A percentile compares a stretch with the other conserved stretches of the same genome.
Evolutionary conservation across 352 stramenopile species (phyloP).

Genomic region (Nannochloropsis limnetica): DNA sequence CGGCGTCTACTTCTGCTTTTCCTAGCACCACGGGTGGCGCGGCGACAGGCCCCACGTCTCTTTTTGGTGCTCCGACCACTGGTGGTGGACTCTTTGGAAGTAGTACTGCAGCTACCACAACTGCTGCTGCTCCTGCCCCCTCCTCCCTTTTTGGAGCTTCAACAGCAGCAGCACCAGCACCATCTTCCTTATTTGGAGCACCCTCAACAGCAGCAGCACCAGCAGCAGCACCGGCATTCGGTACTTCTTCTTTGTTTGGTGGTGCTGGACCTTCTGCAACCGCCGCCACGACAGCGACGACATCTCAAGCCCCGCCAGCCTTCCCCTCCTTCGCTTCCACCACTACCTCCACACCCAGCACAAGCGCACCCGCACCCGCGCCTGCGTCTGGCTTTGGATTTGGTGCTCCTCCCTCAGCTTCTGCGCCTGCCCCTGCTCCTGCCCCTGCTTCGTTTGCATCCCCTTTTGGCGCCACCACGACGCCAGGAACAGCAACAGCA

Average conservation of each 20-base stretch:
- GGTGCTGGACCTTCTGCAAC: background rate
- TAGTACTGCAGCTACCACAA: background rate
- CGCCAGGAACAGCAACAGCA: background rate
- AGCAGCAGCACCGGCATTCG: background rate
- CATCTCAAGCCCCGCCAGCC: background rate
- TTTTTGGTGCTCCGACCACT: background rate
- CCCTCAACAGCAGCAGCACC: background rate
- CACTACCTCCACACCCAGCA: background rate
- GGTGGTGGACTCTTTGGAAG: background rate
- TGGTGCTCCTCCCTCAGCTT: background rate
- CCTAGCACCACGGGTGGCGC: background rate
- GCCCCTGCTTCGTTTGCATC: background rate
- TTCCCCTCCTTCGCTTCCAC: constrained; percentile 21
- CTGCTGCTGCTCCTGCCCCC: background rate
- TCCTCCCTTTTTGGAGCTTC: background rate
- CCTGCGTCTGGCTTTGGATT: background rate
- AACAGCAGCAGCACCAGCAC: background rate
- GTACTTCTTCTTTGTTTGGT: background rate
- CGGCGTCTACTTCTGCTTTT: background rate
- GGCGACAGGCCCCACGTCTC: background rate
- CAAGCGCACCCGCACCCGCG: background rate
- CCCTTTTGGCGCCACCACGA: background rate
- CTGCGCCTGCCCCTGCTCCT: background rate
- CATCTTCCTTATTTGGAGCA: background rate
- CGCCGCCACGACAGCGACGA: background rate